Percentiles rank a stretch among this genome's conserved stretches.
Evolutionary conservation across 495 filamentous ascomycete genomes (phyloP).

Genomic region (Darksidea phi): DNA sequence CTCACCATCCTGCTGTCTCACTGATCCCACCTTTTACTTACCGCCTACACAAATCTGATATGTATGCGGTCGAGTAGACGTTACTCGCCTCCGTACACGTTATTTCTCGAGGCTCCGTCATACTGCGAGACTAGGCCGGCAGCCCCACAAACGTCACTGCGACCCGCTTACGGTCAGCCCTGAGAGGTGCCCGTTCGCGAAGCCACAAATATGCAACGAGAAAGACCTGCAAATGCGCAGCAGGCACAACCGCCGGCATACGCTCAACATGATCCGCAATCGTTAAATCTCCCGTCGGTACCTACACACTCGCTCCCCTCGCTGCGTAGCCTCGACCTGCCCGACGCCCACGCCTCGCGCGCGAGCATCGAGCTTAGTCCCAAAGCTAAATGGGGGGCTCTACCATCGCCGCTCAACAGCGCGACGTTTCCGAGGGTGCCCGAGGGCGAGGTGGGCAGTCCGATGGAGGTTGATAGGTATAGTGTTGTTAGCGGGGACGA

Average conservation of each 20-base stretch:
- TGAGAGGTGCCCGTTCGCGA: not conserved
- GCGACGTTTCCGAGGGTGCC: conserved; percentile 26
- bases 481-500: conserved; percentile 35
- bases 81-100: not conserved
- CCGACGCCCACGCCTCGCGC: conserved; percentile 20
- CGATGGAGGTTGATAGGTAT: conserved; percentile 26
- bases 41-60: not conserved
- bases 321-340: conserved; percentile 26
- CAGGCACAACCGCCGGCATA: conserved; percentile 37
- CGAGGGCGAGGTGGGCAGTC: conserved; percentile 26
- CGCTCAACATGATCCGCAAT: conserved; percentile 35
- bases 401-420: conserved; percentile 15
- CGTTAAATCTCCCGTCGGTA: conserved; percentile 37
- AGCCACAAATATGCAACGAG: conserved; percentile 32
- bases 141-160: too few relatives aligned
- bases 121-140: too few relatives aligned
- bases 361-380: conserved; percentile 14
- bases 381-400: conserved; percentile 14
- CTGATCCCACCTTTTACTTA: not conserved
- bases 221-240: conserved; percentile 8
- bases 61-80: not conserved
- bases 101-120: not conserved
- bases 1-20: not conserved
- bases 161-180: too few relatives aligned
- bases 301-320: conserved; percentile 28